These are phyloP conservation scores for Gymnopilus junonius DNA, from an alignment of 768 basidiomycete genomes.

Conservation along the genomic window DNA sequence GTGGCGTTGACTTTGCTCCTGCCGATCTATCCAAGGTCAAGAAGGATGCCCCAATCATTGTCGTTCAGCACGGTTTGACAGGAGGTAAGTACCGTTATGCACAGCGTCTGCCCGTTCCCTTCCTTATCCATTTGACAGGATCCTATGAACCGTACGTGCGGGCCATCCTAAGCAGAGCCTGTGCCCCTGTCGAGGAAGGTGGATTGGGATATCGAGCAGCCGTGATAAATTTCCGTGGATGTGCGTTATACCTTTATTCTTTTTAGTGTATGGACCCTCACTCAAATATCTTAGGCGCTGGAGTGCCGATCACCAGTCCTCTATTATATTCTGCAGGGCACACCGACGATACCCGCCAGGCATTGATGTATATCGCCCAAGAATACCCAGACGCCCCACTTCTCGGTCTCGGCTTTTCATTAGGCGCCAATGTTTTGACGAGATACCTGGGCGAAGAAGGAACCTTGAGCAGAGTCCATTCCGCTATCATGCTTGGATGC, in stretches of 20 bases:
- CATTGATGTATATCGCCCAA: conserved; percentile 74
- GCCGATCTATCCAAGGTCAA: conserved; percentile 38
- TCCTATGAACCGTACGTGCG: conserved; percentile 92
- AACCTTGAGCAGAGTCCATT: conserved; percentile 57
- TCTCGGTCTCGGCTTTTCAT: conserved; percentile 89
- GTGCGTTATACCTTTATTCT: conserved; percentile 46
- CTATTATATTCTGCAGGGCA: conserved; percentile 89
- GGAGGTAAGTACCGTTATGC: conserved; percentile 40
- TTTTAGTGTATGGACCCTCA: conserved; percentile 16
- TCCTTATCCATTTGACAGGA: conserved; percentile 46
- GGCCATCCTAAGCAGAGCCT: conserved; percentile 76
- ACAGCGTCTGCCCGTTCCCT: conserved; percentile 2
- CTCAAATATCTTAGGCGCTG: conserved; percentile 63
- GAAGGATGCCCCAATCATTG: conserved; percentile 55
- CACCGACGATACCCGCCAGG: conserved; percentile 87
- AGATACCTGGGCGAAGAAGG: conserved; percentile 90
- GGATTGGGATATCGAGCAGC: conserved; percentile 90
- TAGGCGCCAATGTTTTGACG: conserved; percentile 91
- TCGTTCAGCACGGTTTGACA: conserved; percentile 61
- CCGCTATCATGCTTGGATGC: conserved; percentile 75
- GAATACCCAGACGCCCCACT: conserved; percentile 81
- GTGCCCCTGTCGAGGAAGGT: conserved; percentile 71
- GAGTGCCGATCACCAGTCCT: conserved; percentile 79
- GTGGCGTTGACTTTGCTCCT: conserved; percentile 72
- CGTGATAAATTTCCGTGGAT: conserved; percentile 93